Conservation (phyloP, 2,329 filamentous ascomycete genomes). For the Pseudogymnoascus sp. region DNA sequence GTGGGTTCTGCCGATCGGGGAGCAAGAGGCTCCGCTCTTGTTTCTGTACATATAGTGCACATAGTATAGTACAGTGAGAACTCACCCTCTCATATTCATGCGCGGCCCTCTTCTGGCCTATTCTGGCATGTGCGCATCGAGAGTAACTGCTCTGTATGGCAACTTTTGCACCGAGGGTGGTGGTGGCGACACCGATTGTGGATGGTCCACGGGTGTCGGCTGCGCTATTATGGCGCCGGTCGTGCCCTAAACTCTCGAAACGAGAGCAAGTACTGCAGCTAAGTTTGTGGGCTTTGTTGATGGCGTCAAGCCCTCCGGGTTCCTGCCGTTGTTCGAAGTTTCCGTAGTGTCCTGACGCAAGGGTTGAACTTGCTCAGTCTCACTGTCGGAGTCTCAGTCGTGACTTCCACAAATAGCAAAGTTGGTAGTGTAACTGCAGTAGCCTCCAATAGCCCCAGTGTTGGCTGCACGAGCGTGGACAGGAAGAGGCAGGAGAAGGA, state of each 20-base stretch:
- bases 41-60: not conserved
- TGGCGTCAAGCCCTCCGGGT: not conserved
- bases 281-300: not conserved
- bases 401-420: not conserved
- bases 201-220: not conserved
- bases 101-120: not conserved
- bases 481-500: not conserved
- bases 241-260: not conserved
- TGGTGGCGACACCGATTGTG: not conserved
- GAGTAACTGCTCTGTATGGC: not conserved
- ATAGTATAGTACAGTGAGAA: not conserved
- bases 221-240: not conserved
- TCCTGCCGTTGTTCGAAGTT: not conserved
- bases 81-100: not conserved
- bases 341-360: not conserved
- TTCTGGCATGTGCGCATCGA: not conserved
- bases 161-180: not conserved
- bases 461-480: not conserved
- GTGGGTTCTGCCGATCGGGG: not conserved
- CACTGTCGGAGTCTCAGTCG: not conserved
- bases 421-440: not conserved
- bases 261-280: not conserved
- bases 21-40: not conserved
- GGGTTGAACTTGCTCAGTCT: not conserved
- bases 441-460: not conserved